Base-by-base conservation (phyloP, 805 yeast genomes). In the Lachancea dasiensis region DNA sequence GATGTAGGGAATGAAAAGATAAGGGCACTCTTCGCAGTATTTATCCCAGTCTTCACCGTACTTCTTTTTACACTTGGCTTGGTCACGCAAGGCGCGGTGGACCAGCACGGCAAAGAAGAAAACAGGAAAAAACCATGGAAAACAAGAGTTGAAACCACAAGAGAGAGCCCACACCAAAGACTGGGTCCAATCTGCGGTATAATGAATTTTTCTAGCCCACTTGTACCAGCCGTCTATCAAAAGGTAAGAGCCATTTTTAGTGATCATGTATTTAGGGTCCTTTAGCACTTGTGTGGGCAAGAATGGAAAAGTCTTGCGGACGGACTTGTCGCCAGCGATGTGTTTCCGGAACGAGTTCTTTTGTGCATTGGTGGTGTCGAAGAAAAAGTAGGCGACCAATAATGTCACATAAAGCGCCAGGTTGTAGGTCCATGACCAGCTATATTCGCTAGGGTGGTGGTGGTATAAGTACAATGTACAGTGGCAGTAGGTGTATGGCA, bases 401-500 rank as follows among this genome's bases (percentile, higher is more conserved):
- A 87, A 68, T 10, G 75, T 56, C 6, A 68, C 66, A 54, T 76
- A 75, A 47, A 87, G 66, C 25, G 71, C 56, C 14, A 66, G 54
- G 61, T 77, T 77, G 70, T 81, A 86, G 6, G 49, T 42, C 27
- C 72, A 61, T 5, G 90, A 73, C 84, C 90, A 78, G 31, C 71
- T 61, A 66, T 92, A 92, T 59, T 85, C 95, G 14, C 66, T 50
- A 31, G 97, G 97, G 41, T 85, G 73, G 63, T 86, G 95, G 67
- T 79, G 78, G 49, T 79, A 79, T 53, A 92, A 66, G 69, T 67
- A 92, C 53, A 92, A 70, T 8, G 95, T 85, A 62, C 94, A 81
- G 58, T 87, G 96, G 64, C 97, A 86, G 69, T 92, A 92, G 29
- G 97, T 90, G 77, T 80, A 92, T 34, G 98, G 98, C 28, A 92